These are phyloP conservation scores for Pestalotiopsis fici DNA, from an alignment of 2,329 filamentous ascomycete genomes.

Conservation along the genomic window DNA sequence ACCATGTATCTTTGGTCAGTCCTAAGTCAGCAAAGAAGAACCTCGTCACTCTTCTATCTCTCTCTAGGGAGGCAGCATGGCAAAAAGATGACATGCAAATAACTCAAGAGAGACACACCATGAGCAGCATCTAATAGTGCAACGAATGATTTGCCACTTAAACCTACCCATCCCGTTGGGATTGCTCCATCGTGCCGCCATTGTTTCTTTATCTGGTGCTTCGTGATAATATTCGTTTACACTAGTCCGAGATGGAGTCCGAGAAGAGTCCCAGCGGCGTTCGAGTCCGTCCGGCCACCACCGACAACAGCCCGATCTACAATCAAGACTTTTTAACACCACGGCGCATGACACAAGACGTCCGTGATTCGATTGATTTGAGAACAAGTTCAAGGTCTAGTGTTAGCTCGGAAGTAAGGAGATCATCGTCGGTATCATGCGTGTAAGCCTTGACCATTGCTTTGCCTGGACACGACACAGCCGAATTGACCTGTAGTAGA, in stretches of 20 bases:
- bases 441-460: slow-evolving; percentile 24
- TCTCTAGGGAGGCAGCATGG: slow-evolving; percentile 4
- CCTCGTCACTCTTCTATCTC: slow-evolving; percentile 9
- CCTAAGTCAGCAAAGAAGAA: slow-evolving; percentile 11
- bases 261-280: slow-evolving; percentile 11
- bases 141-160: not conserved
- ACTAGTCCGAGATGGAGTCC: slow-evolving; percentile 1
- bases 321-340: slow-evolving; percentile 23
- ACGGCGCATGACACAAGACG: slow-evolving; percentile 17
- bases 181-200: not conserved
- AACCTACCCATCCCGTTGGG: not conserved
- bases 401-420: slow-evolving; percentile 21
- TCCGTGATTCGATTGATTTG: slow-evolving; percentile 15
- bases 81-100: slow-evolving; percentile 10
- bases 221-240: not conserved
- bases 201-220: not conserved
- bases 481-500: slow-evolving; percentile 31
- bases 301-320: slow-evolving; percentile 14
- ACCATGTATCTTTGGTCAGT: slow-evolving; percentile 12
- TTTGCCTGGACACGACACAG: not conserved
- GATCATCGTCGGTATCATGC: slow-evolving; percentile 25
- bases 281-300: slow-evolving; percentile 6
- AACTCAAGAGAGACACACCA: not conserved
- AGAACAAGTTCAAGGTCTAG: slow-evolving; percentile 27
- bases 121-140: slow-evolving; percentile 1